Percentiles rank a stretch among this genome's conserved stretches.
phyloP scores from a whole-genome alignment of 768 basidiomycete species.

The Hygrophoropsis aurantiaca region DNA sequence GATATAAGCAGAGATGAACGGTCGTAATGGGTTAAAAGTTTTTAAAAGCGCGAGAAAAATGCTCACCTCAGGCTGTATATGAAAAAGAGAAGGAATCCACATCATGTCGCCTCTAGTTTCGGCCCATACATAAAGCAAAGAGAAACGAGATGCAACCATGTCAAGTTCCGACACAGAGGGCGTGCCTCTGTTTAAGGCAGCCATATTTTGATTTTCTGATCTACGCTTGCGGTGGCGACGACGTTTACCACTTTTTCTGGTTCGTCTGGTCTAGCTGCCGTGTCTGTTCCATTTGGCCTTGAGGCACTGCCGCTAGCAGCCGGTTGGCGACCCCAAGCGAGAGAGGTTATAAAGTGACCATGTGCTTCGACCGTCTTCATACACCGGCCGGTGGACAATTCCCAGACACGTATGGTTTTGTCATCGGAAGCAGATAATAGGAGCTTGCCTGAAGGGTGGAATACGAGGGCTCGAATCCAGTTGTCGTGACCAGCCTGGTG shows the following conservation, averaged over 20 bases:
- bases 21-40: constrained; percentile 10
- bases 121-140: constrained; percentile 5
- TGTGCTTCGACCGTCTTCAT: constrained; percentile 88
- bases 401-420: constrained; percentile 90
- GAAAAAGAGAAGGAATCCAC: constrained; percentile 7
- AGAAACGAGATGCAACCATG: not conserved
- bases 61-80: constrained; percentile 15
- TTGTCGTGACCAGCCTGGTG: constrained; percentile 77
- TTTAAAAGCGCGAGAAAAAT: not conserved
- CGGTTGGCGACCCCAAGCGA: constrained; percentile 76
- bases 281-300: constrained; percentile 32
- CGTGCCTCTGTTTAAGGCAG: constrained; percentile 40
- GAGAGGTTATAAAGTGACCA: constrained; percentile 76
- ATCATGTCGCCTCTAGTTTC: constrained; percentile 11
- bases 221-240: constrained; percentile 66
- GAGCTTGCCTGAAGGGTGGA: constrained; percentile 88
- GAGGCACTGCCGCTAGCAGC: constrained; percentile 41
- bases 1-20: constrained; percentile 6
- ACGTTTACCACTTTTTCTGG: constrained; percentile 66
- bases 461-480: constrained; percentile 85
- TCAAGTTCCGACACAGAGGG: not conserved
- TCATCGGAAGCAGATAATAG: constrained; percentile 92
- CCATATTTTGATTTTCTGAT: constrained; percentile 68
- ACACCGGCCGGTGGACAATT: constrained; percentile 81
- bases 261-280: constrained; percentile 25